A percentile compares a stretch with the other conserved stretches of the same genome.
These are phyloP conservation scores for Pleurotus salmoneostramineus DNA, from an alignment of 768 basidiomycete genomes.

Conservation along the genomic window DNA sequence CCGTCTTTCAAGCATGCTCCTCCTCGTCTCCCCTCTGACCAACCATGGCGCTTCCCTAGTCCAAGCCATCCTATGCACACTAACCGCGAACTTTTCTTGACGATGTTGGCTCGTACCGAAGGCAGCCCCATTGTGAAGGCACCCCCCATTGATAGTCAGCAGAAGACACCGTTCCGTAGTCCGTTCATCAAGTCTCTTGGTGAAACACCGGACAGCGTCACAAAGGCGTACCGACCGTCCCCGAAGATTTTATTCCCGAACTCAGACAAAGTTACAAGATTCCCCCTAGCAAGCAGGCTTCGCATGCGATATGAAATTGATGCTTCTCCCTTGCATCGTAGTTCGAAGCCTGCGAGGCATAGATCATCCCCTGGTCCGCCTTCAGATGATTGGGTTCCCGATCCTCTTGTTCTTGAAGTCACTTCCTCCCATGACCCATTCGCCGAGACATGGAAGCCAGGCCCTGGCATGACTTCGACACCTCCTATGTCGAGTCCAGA, in stretches of 20 bases:
- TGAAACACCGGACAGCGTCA: conserved; percentile 26
- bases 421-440: conserved; percentile 35
- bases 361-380: conserved; percentile 1
- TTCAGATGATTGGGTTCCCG: conserved; percentile 38
- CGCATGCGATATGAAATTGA: conserved; percentile 30
- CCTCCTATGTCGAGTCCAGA: conserved; percentile 28
- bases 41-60: conserved; percentile 80
- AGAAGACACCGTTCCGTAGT: conserved; percentile 31
- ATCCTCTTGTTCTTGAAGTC: conserved; percentile 12
- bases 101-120: conserved; percentile 54
- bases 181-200: conserved; percentile 17
- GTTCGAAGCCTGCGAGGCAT: conserved; percentile 11
- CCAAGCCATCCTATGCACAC: conserved; percentile 76
- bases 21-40: conserved; percentile 68
- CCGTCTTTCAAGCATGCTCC: conserved; percentile 80
- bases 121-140: conserved; percentile 43
- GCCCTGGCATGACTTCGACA: conserved; percentile 29
- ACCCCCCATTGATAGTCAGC: conserved; percentile 25
- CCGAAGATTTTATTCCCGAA: conserved; percentile 35
- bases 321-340: conserved; percentile 45
- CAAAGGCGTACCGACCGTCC: conserved; percentile 30
- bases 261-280: conserved; percentile 3
- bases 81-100: conserved; percentile 60
- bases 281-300: conserved; percentile 6
- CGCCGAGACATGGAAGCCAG: conserved; percentile 37